Evolutionary conservation across 371 early-diverging fungal species (phyloP).

Genomic region (Mortierella sp.): DNA sequence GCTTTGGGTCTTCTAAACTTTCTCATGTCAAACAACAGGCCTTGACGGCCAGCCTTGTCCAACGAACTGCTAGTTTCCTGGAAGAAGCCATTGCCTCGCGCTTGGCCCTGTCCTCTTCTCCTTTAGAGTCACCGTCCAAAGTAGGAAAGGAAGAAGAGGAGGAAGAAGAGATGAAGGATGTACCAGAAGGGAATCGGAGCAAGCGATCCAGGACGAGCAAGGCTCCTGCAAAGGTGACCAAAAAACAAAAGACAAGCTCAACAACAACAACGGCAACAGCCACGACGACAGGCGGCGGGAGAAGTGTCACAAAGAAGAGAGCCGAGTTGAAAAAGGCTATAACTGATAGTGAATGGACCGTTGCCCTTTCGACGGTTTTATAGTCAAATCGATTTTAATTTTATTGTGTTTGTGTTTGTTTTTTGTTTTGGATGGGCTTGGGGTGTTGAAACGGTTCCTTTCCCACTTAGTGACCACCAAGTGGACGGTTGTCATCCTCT

Average conservation of each 20-base stretch:
- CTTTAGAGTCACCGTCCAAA: background rate
- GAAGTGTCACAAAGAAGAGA: conserved; percentile 19
- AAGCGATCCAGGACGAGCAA: background rate
- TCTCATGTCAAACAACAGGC: conserved; percentile 31
- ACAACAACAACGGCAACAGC: background rate
- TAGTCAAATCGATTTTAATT: background rate
- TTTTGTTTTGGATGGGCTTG: too few relatives aligned
- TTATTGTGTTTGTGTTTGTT: too few relatives aligned
- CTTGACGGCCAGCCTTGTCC: conserved; percentile 16
- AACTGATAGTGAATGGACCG: conserved; percentile 36
- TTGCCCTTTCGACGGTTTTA: conserved; percentile 17
- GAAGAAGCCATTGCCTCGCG: conserved; percentile 26
- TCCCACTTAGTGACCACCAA: conserved; percentile 4
- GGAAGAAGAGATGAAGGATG: background rate
- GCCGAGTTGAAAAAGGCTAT: conserved; percentile 30
- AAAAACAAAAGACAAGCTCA: background rate
- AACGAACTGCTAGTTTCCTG: conserved; percentile 33
- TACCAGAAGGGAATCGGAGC: background rate
- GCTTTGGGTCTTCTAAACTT: conserved; percentile 34
- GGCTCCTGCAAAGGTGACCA: background rate
- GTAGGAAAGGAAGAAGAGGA: background rate
- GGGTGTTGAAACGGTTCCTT: too few relatives aligned
- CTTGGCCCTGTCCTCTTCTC: background rate
- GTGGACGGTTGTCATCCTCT: conserved; percentile 37
- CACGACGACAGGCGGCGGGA: background rate